Evolutionary conservation across 2,329 filamentous ascomycete genomes (phyloP), one percentile per base, ranked within the genome.

Genomic region (Fusarium proliferatum): DNA sequence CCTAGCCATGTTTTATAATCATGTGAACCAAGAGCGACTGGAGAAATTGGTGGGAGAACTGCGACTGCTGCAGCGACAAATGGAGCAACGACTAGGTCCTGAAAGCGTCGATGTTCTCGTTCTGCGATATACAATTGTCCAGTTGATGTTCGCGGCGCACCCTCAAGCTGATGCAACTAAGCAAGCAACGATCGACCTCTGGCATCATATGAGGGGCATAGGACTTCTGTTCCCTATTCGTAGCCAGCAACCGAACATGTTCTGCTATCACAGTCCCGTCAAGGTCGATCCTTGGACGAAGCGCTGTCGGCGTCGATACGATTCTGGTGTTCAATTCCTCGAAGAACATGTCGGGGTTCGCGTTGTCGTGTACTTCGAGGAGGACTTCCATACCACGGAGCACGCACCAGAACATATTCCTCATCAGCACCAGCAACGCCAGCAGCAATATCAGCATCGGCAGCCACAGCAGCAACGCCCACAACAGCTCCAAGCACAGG

Each of bases 231-330:
- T 79, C 55, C 76, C 80, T 6, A 78, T 84, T 38, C 81, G 81
- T 23, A 81, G 83, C 58, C 73, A 81, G 9, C 80, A 82, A 33
- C 79, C 82, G 9, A 83, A 84, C 57, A 76, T 80, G 6, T 85
- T 80, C 68, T 86, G 84, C 72, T 85, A 84, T 60, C 84, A 86
- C 63, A 84, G 84, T 62, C 81, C 82, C 1, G 78, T 86, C 72
- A 85, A 84, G 73, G 81, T 84, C 11, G 81, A 83, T n/a, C 84
- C 84, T 5, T 84, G 81, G 81, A 83, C 81, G 19, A 85, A 83
- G 72, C 80, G 84, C 62, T 85, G 84, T 63, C 80, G 81, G 30
- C 80, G 84, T 53, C 80, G 82, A 57, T 86, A 86, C 71, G 81
- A 84, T 19, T 76, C 79, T 7, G 80, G 81, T 6, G 77, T 82